Percentiles rank a stretch among this genome's conserved stretches.
These are phyloP conservation scores for Lasiosphaeria hispida DNA, from an alignment of 495 filamentous ascomycete species.

Conservation along the genomic window DNA sequence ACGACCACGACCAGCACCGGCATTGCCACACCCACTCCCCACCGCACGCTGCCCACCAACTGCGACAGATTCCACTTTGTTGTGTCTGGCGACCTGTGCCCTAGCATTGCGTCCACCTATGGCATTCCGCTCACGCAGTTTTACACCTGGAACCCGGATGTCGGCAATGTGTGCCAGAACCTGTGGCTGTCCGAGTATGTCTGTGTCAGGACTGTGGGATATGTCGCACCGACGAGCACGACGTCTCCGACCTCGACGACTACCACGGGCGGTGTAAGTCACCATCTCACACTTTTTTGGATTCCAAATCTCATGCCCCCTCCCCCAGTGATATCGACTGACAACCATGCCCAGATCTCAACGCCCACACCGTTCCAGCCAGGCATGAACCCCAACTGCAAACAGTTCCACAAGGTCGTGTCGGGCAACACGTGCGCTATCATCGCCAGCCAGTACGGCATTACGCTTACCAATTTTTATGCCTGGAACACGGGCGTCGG, in stretches of 20 bases:
- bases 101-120: slow-evolving; percentile 2
- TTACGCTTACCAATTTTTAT: slow-evolving; percentile 30
- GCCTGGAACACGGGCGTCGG: slow-evolving; percentile 38
- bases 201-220: neutral
- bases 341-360: slow-evolving; percentile 18
- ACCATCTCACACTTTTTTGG: too few species aligned
- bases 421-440: slow-evolving; percentile 42
- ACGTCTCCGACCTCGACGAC: neutral
- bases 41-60: neutral
- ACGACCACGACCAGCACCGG: slow-evolving; percentile 11
- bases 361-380: slow-evolving; percentile 40
- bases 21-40: slow-evolving; percentile 8
- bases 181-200: neutral
- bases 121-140: slow-evolving; percentile 22
- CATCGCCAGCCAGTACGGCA: slow-evolving; percentile 30
- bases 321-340: too few species aligned
- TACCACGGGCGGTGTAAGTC: slow-evolving; percentile 1
- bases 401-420: slow-evolving; percentile 41
- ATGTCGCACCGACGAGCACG: neutral
- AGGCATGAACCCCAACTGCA: slow-evolving; percentile 41
- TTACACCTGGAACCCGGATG: slow-evolving; percentile 21
- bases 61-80: slow-evolving; percentile 7
- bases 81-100: slow-evolving; percentile 13
- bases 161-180: neutral
- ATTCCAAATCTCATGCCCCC: too few species aligned